Evolutionary conservation across 2,329 filamentous ascomycete species (phyloP), one percentile per base, ranked within the genome.

Genomic region (Ascochyta fabae): DNA sequence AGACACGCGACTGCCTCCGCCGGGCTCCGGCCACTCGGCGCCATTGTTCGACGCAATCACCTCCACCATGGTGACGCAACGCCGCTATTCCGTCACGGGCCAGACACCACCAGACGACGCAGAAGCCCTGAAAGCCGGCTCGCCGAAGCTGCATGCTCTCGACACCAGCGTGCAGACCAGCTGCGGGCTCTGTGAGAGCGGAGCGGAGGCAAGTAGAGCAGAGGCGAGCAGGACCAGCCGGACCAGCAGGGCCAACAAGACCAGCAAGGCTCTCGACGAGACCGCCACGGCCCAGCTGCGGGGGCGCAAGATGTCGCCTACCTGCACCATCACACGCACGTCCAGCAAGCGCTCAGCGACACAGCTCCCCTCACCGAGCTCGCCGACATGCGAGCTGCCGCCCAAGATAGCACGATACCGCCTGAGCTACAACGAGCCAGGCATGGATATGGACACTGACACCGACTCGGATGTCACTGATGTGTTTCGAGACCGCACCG

Each of bases 311-410:
- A 64, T 67, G 56, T 61, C 63, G 35, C 62, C 68, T n/a, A 51
- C 59, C 34, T 61, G 64, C 40, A 62, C 59, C 23, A 53, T 66
- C 29, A 66, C 61, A 33, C 66, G 71, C 39, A 71, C 69, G 6
- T 73, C 71, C 42, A 68, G 70, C 53, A 75, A 75, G 52, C 70
- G 72, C 22, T 74, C 72, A 8, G 72, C 72, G 3, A 74, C 72
- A 9, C 72, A 74, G 59, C 58, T 74, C 51, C 72, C 72, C 26
- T 73, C 72, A 53, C 71, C 71, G 46, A 73, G 40, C 62, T 73
- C 70, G 52, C 72, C 72, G 4, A 66, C 67, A 13, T 69, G 69
- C 33, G 67, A 67, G 46, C 53, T 73, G 48, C 72, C 69, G n/a
- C 68, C 69, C 52, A 75, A 75, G 69, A 70, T 74, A 9, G 70